Percentiles rank a stretch among this genome's conserved stretches.
Evolutionary conservation across 2,329 filamentous ascomycete genomes (phyloP).

Genomic region (Penicillium sp.): DNA sequence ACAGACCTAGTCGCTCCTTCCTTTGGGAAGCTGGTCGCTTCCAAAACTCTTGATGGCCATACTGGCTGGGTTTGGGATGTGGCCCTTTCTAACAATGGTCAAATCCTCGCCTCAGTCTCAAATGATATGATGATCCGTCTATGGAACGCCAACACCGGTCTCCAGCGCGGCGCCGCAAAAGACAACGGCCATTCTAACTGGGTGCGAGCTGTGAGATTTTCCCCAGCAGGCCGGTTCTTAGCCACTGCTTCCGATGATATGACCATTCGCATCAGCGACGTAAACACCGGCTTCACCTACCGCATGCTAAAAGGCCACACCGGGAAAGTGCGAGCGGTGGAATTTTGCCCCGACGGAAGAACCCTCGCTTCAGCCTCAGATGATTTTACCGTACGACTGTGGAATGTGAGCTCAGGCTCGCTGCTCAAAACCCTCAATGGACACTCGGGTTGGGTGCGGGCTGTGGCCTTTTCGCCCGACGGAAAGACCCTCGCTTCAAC

Average conservation of each 20-base stretch:
- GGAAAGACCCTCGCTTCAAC: constrained; percentile 6
- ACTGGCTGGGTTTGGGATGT: constrained; percentile 11
- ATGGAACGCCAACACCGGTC: constrained; percentile 12
- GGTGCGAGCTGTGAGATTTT: constrained; percentile 9
- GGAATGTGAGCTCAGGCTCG: constrained; percentile 4
- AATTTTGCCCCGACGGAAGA: constrained; percentile 7
- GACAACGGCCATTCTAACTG: constrained; percentile 9
- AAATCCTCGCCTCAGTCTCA: constrained; percentile 9
- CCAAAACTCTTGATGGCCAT: constrained; percentile 7
- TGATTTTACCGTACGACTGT: constrained; percentile 7
- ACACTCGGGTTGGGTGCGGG: constrained; percentile 8
- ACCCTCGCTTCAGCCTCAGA: constrained; percentile 8
- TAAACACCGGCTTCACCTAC: constrained; percentile 10
- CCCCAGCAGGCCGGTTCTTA: constrained; percentile 4
- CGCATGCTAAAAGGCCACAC: constrained; percentile 9
- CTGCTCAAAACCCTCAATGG: neutral
- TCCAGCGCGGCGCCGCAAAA: constrained; percentile 5
- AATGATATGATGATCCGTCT: constrained; percentile 12
- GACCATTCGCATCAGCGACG: constrained; percentile 10
- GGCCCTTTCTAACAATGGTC: neutral
- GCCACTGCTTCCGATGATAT: constrained; percentile 11
- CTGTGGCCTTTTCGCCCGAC: constrained; percentile 7
- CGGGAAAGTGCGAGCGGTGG: constrained; percentile 7
- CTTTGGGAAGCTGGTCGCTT: neutral
- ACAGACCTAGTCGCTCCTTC: neutral